These are phyloP conservation scores for Amphirosellinia nigrospora DNA, from an alignment of 495 filamentous ascomycete genomes.

Conservation along the genomic window DNA sequence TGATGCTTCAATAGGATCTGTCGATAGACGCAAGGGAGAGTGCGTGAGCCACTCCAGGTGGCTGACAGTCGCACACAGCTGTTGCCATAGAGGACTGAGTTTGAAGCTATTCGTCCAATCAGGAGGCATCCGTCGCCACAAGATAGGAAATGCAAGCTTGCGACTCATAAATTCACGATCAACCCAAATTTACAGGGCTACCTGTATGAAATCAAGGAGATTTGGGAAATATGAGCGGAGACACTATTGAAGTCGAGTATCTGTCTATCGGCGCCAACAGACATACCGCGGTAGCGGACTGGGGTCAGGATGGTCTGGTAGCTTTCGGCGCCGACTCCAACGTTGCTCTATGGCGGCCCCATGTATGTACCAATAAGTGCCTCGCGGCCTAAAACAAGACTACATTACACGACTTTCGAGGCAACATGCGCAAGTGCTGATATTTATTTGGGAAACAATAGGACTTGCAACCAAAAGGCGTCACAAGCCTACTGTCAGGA, in stretches of 20 bases:
- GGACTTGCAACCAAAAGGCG: slow-evolving; percentile 62
- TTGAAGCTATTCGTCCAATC: slow-evolving; percentile 22
- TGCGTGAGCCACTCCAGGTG: slow-evolving; percentile 5
- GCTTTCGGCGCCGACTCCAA: slow-evolving; percentile 91
- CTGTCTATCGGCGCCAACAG: slow-evolving; percentile 89
- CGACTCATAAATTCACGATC: slow-evolving; percentile 3
- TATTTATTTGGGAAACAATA: slow-evolving; percentile 19
- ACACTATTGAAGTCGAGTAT: slow-evolving; percentile 54
- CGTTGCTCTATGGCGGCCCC: slow-evolving; percentile 85
- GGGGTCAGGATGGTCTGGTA: slow-evolving; percentile 75
- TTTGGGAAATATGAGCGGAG: slow-evolving; percentile 12
- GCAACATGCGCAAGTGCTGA: background rate
- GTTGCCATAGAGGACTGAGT: background rate
- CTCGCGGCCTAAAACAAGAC: background rate
- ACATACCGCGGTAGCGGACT: slow-evolving; percentile 88
- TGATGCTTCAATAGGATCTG: too few relatives aligned
- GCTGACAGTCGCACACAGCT: background rate
- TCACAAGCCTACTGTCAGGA: slow-evolving; percentile 74
- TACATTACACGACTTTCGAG: background rate
- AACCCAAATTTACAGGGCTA: slow-evolving; percentile 24
- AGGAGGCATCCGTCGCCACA: background rate
- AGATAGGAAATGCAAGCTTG: slow-evolving; percentile 8
- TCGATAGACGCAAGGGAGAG: background rate
- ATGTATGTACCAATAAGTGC: slow-evolving; percentile 58
- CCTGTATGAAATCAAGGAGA: slow-evolving; percentile 31